Base-by-base conservation (phyloP, 257 asterid species). In the Scutellaria galericulata region DNA sequence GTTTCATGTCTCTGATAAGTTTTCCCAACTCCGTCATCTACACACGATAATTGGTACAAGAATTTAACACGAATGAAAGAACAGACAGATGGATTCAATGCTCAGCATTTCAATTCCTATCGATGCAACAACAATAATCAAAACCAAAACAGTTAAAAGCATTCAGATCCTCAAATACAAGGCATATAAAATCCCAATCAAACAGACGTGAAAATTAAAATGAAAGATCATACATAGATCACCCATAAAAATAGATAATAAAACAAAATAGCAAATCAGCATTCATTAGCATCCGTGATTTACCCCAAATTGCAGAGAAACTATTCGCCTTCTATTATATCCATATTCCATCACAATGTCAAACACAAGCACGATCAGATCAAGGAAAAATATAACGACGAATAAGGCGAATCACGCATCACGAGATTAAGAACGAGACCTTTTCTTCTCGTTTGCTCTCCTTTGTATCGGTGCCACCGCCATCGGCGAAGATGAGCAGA, bases 361-460 rank as follows among this genome's bases (percentile, higher is more conserved):
- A 62, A 63, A 68, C 66, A 74, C 52, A 44, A 80, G 14, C 47
- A 76, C 44, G 20, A 7, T 45, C 47, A 63, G 74, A 78, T 62
- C 77, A 41, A 56, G 15, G 27, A 35, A 6, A 64, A 42, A 0
- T 12, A n/a, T 5, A 11, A 55, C 6, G 12, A 69, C 18, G 0
- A 10, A 13, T 5, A 4, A 50, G 13, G 9, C 11, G 7, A 47
- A 74, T 7, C 47, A 18, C 13, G n/a, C 75, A 75, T 2, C 10
- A 24, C 39, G 3, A 24, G 2, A 13, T 9, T 0, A 20, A 37
- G 14, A 7, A 18, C 1, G 40, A 35, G 48, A 93, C 96, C 96
- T 91, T 91, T 39, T 92, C 99, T 2, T 92, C 98, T 27, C 95
- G 96, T 74, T 95, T 93, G 81, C 79, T 80, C 71, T 90, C 99